Percentiles rank a stretch among this genome's conserved stretches.
Evolutionary conservation across 306 rosid genomes (phyloP).

Genomic region (Quercus cerris): DNA sequence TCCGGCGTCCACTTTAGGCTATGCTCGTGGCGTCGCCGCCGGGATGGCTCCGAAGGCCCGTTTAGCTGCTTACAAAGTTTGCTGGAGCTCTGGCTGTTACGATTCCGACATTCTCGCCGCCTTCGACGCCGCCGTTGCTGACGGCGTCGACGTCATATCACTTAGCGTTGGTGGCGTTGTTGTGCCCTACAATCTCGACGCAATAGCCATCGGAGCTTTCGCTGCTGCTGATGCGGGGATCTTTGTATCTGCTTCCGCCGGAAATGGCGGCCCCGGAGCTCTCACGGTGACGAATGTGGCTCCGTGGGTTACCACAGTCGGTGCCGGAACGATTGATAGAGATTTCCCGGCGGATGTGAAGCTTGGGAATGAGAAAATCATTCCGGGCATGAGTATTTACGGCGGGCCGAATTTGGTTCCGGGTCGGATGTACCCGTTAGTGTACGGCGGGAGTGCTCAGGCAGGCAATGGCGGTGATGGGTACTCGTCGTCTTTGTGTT

Average conservation of each 20-base stretch:
- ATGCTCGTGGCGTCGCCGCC: slow-evolving; percentile 70
- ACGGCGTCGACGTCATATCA: slow-evolving; percentile 73
- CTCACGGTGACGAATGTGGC: slow-evolving; percentile 79
- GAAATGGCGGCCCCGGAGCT: slow-evolving; percentile 88
- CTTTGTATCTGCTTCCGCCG: slow-evolving; percentile 83
- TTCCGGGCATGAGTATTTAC: slow-evolving; percentile 62
- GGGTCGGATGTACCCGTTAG: slow-evolving; percentile 67
- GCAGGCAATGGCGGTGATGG: slow-evolving; percentile 55
- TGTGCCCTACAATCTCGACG: slow-evolving; percentile 77
- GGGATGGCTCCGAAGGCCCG: slow-evolving; percentile 96
- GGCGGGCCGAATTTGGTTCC: slow-evolving; percentile 73
- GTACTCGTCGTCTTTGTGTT: slow-evolving; percentile 76
- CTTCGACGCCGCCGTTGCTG: slow-evolving; percentile 75
- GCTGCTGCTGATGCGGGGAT: slow-evolving; percentile 61
- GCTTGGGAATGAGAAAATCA: slow-evolving; percentile 64
- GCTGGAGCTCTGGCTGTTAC: slow-evolving; percentile 79
- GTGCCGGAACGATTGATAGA: slow-evolving; percentile 89
- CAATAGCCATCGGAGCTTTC: slow-evolving; percentile 69
- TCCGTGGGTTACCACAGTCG: slow-evolving; percentile 89
- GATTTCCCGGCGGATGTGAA: slow-evolving; percentile 81
- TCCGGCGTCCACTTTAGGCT: slow-evolving; percentile 72
- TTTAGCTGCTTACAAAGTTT: slow-evolving; percentile 74
- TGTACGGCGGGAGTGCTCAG: slow-evolving; percentile 34
- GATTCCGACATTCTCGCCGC: slow-evolving; percentile 89
- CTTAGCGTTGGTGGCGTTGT: slow-evolving; percentile 92